Evolutionary conservation across 2,329 filamentous ascomycete genomes (phyloP).

Genomic region (Fusarium oxysporum): DNA sequence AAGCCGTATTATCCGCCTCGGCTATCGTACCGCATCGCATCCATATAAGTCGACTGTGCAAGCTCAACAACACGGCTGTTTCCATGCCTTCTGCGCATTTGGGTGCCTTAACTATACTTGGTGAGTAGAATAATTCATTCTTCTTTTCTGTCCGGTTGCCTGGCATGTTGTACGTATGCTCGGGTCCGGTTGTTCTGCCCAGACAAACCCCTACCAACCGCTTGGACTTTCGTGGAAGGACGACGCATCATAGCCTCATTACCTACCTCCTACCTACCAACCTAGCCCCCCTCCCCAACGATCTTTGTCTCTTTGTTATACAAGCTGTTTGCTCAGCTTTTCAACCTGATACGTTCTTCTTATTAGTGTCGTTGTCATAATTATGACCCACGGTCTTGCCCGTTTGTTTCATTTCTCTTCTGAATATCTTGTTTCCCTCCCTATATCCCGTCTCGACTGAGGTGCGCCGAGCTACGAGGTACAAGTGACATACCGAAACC

Average conservation of each 20-base stretch:
- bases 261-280: background rate
- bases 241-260: constrained; percentile 34
- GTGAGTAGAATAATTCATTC: constrained; percentile 30
- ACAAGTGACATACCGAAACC: constrained; percentile 20
- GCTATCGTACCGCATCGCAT: background rate
- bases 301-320: constrained; percentile 24
- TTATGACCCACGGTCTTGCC: background rate
- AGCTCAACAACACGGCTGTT: constrained; percentile 37
- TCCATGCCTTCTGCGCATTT: constrained; percentile 42
- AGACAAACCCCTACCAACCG: constrained; percentile 26
- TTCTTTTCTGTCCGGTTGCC: constrained; percentile 13
- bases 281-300: background rate
- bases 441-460: background rate
- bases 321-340: constrained; percentile 4
- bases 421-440: constrained; percentile 1
- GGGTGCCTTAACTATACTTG: constrained; percentile 34
- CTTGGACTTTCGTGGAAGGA: constrained; percentile 21
- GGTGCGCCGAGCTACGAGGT: constrained; percentile 20
- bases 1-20: constrained; percentile 1
- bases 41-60: constrained; percentile 34
- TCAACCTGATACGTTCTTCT: background rate
- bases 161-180: constrained; percentile 8
- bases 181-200: constrained; percentile 15
- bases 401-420: constrained; percentile 7
- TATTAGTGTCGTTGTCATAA: background rate